A percentile compares a stretch with the other conserved stretches of the same genome.
Evolutionary conservation across 768 basidiomycete genomes (phyloP).

Genomic region (Rhodotorula paludigena): DNA sequence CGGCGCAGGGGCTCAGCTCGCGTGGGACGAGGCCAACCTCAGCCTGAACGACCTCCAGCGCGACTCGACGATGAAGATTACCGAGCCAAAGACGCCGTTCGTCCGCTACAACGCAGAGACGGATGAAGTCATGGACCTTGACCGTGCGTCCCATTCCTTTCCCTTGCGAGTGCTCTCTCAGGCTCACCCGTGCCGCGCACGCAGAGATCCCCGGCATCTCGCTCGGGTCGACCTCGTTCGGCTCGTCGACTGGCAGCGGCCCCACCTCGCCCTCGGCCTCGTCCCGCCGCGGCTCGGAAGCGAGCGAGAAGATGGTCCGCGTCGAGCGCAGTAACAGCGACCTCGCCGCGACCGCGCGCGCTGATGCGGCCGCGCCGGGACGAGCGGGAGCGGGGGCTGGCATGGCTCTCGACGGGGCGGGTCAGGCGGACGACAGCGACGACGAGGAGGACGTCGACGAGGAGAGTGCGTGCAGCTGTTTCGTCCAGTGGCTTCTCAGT

Average conservation of each 20-base stretch:
- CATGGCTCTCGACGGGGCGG: not conserved
- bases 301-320: slow-evolving; percentile 40
- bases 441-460: slow-evolving; percentile 34
- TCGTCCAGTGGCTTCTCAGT: rapidly evolving
- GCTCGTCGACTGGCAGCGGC: not conserved
- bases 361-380: too few species aligned
- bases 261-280: not conserved
- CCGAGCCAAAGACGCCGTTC: slow-evolving; percentile 43
- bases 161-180: not conserved
- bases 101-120: slow-evolving; percentile 45
- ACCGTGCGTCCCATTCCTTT: slow-evolving; percentile 28
- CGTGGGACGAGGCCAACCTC: slow-evolving; percentile 42
- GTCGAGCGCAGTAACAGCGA: slow-evolving; percentile 23
- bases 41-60: slow-evolving; percentile 40
- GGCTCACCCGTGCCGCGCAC: not conserved
- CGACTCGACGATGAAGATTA: slow-evolving; percentile 42
- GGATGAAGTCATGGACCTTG: slow-evolving; percentile 43
- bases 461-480: slow-evolving; percentile 22
- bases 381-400: not conserved
- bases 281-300: slow-evolving; percentile 17
- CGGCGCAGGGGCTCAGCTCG: not conserved
- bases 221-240: slow-evolving; percentile 34
- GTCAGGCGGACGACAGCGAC: slow-evolving; percentile 3
- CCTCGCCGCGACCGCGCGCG: not conserved
- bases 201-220: slow-evolving; percentile 44